These are phyloP conservation scores for Purshia tridentata DNA, from an alignment of 306 rosid genomes.

Conservation along the genomic window DNA sequence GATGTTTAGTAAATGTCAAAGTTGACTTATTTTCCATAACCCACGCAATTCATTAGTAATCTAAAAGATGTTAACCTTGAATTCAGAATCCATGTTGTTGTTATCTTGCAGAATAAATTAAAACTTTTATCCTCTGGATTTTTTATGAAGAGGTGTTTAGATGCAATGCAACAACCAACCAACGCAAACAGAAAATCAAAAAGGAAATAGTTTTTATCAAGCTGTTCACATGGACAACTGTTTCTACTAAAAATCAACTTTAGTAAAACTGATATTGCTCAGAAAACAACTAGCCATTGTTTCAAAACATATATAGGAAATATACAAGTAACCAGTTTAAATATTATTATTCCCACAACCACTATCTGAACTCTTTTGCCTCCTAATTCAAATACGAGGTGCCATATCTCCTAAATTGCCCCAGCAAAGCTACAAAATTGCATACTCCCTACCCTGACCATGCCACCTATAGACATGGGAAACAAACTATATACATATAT, in stretches of 20 bases:
- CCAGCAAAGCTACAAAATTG: constrained; percentile 63
- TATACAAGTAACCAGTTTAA: constrained; percentile 44
- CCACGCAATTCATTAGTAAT: too few species aligned
- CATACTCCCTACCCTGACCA: constrained; percentile 42
- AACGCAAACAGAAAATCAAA: background rate
- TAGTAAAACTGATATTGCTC: background rate
- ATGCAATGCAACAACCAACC: too few species aligned
- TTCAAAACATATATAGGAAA: constrained; percentile 32
- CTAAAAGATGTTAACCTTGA: too few species aligned
- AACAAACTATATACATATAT: constrained; percentile 51
- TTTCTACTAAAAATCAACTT: background rate
- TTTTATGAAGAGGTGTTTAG: too few species aligned
- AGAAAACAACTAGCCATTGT: constrained; percentile 24
- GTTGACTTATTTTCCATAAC: too few species aligned
- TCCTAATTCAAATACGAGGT: constrained; percentile 42
- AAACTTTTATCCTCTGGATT: too few species aligned
- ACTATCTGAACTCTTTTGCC: constrained; percentile 30
- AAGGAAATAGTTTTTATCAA: background rate
- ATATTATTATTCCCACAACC: constrained; percentile 43
- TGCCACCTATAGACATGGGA: constrained; percentile 26
- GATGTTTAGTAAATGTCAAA: too few species aligned
- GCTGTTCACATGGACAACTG: background rate
- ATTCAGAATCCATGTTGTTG: too few species aligned
- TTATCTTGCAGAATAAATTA: too few species aligned
- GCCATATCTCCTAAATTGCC: constrained; percentile 56